Conservation (phyloP, 192 early-diverging fungal genomes). For the Mortierella claussenii region DNA sequence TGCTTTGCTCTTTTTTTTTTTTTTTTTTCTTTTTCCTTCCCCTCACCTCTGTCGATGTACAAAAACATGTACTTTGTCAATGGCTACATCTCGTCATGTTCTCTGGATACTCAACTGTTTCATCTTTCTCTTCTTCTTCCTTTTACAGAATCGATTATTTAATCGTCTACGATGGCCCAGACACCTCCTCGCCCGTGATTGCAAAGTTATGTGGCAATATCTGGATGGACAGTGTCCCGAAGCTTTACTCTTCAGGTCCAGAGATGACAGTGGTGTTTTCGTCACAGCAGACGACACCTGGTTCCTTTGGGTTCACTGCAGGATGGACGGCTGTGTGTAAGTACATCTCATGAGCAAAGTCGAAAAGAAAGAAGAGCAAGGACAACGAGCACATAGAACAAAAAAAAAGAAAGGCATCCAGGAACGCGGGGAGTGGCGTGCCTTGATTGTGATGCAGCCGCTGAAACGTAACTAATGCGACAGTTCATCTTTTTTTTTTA, state of each 20-base stretch:
- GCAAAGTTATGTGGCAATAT: slow-evolving; percentile 37
- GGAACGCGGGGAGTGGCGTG: background rate
- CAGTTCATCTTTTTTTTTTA: background rate
- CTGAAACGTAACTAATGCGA: background rate
- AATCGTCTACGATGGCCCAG: slow-evolving; percentile 46
- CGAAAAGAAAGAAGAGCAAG: too few species aligned
- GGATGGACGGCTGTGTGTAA: slow-evolving; percentile 26
- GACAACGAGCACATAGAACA: background rate
- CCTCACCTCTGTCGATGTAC: background rate
- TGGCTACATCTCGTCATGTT: too few species aligned
- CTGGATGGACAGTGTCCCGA: slow-evolving; percentile 8
- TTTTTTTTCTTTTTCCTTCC: background rate
- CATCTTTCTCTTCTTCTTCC: background rate
- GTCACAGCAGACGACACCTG: slow-evolving; percentile 12
- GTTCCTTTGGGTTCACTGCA: slow-evolving; percentile 17
- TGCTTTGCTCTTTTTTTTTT: background rate
- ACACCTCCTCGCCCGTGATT: slow-evolving; percentile 29
- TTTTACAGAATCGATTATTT: slow-evolving; percentile 32
- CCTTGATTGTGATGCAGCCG: too few species aligned
- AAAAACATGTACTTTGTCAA: background rate
- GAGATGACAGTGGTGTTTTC: slow-evolving; percentile 34
- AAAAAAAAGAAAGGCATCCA: background rate
- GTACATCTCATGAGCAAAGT: too few species aligned
- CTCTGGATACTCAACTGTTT: background rate
- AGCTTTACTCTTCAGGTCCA: slow-evolving; percentile 29